Conservation (phyloP, 108 stramenopile genomes). For the Chaetoceros tenuissimus region DNA sequence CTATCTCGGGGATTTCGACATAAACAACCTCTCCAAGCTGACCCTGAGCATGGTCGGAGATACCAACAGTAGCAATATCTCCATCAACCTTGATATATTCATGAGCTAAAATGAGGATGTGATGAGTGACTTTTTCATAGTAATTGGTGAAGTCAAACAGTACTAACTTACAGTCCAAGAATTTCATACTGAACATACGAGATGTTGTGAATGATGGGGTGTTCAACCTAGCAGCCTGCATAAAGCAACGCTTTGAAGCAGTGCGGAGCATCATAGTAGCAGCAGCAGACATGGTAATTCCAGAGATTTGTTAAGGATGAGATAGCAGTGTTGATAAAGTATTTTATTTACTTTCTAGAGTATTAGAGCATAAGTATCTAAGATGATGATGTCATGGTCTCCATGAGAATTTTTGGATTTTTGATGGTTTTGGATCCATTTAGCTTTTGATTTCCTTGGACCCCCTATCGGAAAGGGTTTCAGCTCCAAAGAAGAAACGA, state of each 20-base stretch:
- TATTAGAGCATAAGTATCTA: too few relatives aligned
- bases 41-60: conserved; percentile 92
- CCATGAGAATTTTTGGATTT: too few relatives aligned
- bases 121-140: not conserved
- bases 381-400: too few relatives aligned
- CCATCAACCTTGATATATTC: conserved; percentile 93
- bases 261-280: not conserved
- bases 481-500: too few relatives aligned
- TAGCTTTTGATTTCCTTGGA: too few relatives aligned
- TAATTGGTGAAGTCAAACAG: not conserved
- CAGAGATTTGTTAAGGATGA: too few relatives aligned
- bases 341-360: too few relatives aligned
- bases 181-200: not conserved
- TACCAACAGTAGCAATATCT: conserved; percentile 86
- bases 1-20: conserved; percentile 93
- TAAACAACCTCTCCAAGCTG: conserved; percentile 97
- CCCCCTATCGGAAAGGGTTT: too few relatives aligned
- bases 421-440: too few relatives aligned
- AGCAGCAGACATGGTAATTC: not conserved
- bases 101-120: conserved; percentile 47
- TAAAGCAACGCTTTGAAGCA: not conserved
- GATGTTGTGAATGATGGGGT: not conserved
- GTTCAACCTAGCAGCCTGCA: not conserved
- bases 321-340: too few relatives aligned
- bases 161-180: not conserved